Base-by-base conservation (phyloP, 2,329 filamentous ascomycete species). In the Penicillium brevicompactum region DNA sequence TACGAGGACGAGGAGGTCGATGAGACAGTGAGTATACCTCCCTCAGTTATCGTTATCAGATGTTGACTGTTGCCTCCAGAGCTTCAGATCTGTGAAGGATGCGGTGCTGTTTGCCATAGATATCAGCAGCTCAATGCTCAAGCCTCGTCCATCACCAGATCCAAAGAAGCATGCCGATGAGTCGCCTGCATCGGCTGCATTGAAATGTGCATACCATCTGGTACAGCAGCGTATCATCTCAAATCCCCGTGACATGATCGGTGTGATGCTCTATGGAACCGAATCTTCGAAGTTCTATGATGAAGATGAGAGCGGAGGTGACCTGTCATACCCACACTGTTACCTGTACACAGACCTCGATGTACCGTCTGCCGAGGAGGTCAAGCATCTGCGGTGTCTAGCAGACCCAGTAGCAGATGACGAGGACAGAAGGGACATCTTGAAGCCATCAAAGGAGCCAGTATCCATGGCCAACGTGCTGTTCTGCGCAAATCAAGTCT, bases 171-270 rank as follows among this genome's bases (percentile, higher is more conserved):
- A 86, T 42, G 88, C 90, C 61, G 86, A 81, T 54, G 90, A 93
- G 67, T 92, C 89, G 43, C 87, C 93, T 4, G 82, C 91, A 1
- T 82, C 88, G 49, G 92, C 93, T 14, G 92, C 94, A 4, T 77
- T 99, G 47, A 96, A 96, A 80, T 97, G 91, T 67, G 94, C 93
- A 55, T 96, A 96, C 68, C 86, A 91, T 68, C 81, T 99, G 50
- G 97, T 99, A 91, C 91, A 97, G 76, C 93, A 97, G 77, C 91
- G 94, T 65, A 97, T 99, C 74, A 97, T 99, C 66, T 93, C 93
- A 3, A 93, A 92, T 58, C 94, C 94, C 1, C 92, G 88, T 68
- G 94, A 99, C 59, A 95, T 97, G 90, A 97, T 99, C 84, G 92
- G 93, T 2, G 89, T 99, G 24, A 74, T 99, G 37, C 80, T 99